Evolutionary conservation across 352 stramenopile species (phyloP).

Genomic region (Globisporangium perplexum): DNA sequence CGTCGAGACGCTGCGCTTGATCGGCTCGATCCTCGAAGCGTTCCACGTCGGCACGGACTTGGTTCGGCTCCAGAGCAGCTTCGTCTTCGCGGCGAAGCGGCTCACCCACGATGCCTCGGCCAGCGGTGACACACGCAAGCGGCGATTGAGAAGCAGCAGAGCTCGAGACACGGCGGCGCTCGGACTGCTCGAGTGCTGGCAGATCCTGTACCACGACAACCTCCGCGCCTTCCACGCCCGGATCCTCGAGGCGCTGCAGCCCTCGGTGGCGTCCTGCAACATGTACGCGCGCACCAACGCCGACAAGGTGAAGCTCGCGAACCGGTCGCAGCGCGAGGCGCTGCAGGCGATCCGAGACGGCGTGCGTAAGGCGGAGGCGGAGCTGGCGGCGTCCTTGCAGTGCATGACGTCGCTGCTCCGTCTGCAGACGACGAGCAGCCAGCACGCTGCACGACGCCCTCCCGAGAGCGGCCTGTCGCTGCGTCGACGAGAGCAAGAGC

Average conservation of each 20-base stretch:
- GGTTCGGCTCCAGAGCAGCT: constrained; percentile 21
- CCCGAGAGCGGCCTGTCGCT: not conserved
- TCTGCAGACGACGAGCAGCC: constrained; percentile 8
- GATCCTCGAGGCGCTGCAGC: constrained; percentile 2
- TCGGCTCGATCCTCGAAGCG: constrained; percentile 19
- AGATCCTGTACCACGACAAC: constrained; percentile 22
- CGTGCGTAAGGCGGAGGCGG: not conserved
- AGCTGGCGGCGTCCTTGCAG: constrained; percentile 2
- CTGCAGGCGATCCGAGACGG: not conserved
- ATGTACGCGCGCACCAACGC: constrained; percentile 9
- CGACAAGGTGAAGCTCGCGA: constrained; percentile 9
- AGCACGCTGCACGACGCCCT: not conserved
- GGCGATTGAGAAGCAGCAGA: not conserved
- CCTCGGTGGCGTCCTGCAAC: constrained; percentile 3
- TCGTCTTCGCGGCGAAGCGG: constrained; percentile 15
- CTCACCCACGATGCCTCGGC: not conserved
- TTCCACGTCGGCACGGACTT: constrained; percentile 18
- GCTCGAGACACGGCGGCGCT: not conserved
- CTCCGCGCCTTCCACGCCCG: constrained; percentile 16
- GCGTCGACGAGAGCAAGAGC: not conserved
- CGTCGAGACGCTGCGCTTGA: constrained; percentile 12
- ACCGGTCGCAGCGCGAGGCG: constrained; percentile 2
- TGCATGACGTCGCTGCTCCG: constrained; percentile 15
- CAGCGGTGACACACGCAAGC: not conserved
- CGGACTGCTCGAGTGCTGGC: constrained; percentile 23